Evolutionary conservation across 1,284 basidiomycete genomes (phyloP).

Genomic region (Cutaneotrichosporon mucoides): DNA sequence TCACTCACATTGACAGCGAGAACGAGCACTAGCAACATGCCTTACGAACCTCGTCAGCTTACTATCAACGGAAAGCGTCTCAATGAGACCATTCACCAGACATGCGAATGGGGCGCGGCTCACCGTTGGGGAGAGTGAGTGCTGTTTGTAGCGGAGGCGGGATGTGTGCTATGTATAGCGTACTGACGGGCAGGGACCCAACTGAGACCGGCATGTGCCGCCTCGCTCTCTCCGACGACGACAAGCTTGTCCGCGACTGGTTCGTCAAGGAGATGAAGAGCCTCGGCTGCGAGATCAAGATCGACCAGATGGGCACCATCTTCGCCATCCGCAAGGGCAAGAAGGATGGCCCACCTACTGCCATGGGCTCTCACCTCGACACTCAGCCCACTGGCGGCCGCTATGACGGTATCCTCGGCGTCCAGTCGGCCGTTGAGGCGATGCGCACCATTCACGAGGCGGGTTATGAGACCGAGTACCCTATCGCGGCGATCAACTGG

Average conservation of each 20-base stretch:
- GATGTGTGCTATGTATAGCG: neutral
- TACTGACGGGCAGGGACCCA: constrained; percentile 9
- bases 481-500: constrained; percentile 26
- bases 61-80: constrained; percentile 30
- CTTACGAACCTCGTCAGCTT: constrained; percentile 9
- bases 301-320: constrained; percentile 42
- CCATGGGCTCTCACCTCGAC: constrained; percentile 35
- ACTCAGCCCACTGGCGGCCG: constrained; percentile 34
- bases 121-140: constrained; percentile 15
- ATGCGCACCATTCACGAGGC: constrained; percentile 19
- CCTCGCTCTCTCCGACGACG: constrained; percentile 35
- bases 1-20: no score
- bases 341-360: constrained; percentile 22
- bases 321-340: constrained; percentile 33
- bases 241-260: constrained; percentile 37
- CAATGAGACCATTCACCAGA: constrained; percentile 34
- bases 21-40: neutral
- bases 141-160: no score
- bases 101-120: constrained; percentile 32
- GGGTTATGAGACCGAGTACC: constrained; percentile 15
- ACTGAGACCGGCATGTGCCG: constrained; percentile 22
- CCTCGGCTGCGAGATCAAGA: constrained; percentile 35
- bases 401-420: constrained; percentile 36
- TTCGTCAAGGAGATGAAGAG: constrained; percentile 29
- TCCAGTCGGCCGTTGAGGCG: constrained; percentile 27